These are phyloP conservation scores for Apophysomyces variabilis DNA, from an alignment of 371 early-diverging fungal species.

Conservation along the genomic window DNA sequence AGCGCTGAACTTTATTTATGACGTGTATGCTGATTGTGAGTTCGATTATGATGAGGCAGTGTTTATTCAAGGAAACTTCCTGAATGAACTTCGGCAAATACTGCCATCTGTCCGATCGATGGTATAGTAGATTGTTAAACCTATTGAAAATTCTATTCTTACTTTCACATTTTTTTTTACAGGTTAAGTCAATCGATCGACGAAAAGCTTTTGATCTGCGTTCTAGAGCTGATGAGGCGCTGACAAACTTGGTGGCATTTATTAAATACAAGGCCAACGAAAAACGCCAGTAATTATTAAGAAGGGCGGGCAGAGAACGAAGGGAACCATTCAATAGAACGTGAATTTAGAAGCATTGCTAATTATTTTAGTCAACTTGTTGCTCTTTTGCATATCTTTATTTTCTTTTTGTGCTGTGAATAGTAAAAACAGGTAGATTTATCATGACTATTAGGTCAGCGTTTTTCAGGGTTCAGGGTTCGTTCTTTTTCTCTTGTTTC, in stretches of 20 bases:
- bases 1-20: slow-evolving; percentile 84
- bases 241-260: slow-evolving; percentile 82
- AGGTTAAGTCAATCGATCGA: slow-evolving; percentile 74
- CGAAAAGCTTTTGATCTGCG: slow-evolving; percentile 73
- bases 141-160: background rate
- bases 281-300: slow-evolving; percentile 20
- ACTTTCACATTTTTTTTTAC: slow-evolving; percentile 19
- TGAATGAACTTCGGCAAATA: slow-evolving; percentile 60
- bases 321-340: slow-evolving; percentile 1
- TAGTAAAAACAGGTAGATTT: background rate
- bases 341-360: background rate
- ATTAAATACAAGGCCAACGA: slow-evolving; percentile 78
- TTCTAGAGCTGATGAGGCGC: slow-evolving; percentile 81
- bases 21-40: slow-evolving; percentile 83
- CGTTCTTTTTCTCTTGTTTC: background rate
- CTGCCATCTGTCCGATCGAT: slow-evolving; percentile 52
- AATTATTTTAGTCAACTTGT: background rate
- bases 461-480: background rate
- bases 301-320: background rate
- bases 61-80: slow-evolving; percentile 73
- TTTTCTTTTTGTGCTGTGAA: background rate
- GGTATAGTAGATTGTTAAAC: slow-evolving; percentile 30
- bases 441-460: background rate
- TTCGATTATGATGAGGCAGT: slow-evolving; percentile 89
- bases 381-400: background rate